phyloP scores from a whole-genome alignment of 495 filamentous ascomycete genomes.

The Podospora pseudocomata region DNA sequence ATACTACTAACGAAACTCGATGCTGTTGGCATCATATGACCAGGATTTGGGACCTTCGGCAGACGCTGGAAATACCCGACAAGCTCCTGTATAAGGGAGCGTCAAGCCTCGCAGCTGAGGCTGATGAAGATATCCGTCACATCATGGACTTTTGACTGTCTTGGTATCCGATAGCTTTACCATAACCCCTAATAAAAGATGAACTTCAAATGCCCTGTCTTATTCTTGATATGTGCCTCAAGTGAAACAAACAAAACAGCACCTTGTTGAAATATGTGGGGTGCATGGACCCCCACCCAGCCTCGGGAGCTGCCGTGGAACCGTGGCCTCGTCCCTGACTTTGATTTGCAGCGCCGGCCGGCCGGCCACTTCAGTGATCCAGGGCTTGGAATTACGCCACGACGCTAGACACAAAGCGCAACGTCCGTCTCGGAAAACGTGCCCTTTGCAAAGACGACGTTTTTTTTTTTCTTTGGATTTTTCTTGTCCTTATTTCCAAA shows the following conservation, averaged over 20 bases:
- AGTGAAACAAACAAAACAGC: background rate
- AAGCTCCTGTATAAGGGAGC: background rate
- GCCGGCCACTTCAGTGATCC: background rate
- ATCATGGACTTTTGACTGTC: no score
- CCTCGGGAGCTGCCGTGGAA: conserved; percentile 2
- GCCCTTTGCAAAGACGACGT: background rate
- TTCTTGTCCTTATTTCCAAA: background rate
- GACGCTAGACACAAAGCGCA: background rate
- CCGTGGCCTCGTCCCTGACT: conserved; percentile 9
- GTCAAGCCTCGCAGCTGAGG: no score
- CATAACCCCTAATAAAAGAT: no score
- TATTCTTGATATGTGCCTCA: background rate
- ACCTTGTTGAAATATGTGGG: background rate
- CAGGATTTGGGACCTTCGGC: background rate
- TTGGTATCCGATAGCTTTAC: no score
- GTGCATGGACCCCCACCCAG: background rate
- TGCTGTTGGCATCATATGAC: background rate
- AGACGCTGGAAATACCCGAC: background rate
- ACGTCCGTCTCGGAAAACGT: background rate
- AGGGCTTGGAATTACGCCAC: background rate
- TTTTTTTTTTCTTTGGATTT: background rate
- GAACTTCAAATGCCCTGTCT: background rate
- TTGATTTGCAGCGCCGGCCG: conserved; percentile 8
- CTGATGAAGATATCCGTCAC: no score
- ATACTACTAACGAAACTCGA: conserved; percentile 20